Evolutionary conservation across 805 yeast genomes (phyloP).

Genomic region (Metschnikowia peoriensis): DNA sequence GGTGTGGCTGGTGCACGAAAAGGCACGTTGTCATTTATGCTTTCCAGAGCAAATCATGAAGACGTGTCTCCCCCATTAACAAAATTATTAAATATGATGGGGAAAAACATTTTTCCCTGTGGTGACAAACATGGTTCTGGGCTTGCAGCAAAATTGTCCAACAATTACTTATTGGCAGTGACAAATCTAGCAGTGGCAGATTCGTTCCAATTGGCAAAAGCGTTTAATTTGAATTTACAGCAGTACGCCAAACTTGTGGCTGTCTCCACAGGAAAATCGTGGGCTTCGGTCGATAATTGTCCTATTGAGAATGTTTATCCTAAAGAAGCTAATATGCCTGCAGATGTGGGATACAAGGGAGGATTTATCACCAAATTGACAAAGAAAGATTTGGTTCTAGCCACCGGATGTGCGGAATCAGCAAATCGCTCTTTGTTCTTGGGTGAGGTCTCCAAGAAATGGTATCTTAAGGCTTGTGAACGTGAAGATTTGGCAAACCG

Average conservation of each 20-base stretch:
- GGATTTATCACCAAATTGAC: constrained; percentile 51
- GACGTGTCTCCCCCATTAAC: constrained; percentile 32
- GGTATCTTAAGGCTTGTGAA: constrained; percentile 46
- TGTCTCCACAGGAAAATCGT: constrained; percentile 51
- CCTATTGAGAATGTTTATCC: constrained; percentile 51
- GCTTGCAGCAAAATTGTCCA: constrained; percentile 53
- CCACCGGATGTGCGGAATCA: constrained; percentile 36
- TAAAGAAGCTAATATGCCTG: constrained; percentile 39
- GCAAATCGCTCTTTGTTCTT: constrained; percentile 34
- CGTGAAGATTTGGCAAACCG: constrained; percentile 37
- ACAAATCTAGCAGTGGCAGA: constrained; percentile 55
- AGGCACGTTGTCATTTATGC: constrained; percentile 52
- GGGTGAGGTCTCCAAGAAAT: constrained; percentile 38
- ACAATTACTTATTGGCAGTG: constrained; percentile 52
- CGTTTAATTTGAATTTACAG: constrained; percentile 46
- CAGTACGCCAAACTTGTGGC: constrained; percentile 49
- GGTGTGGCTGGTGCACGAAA: constrained; percentile 55
- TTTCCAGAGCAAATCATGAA: constrained; percentile 35
- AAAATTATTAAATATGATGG: constrained; percentile 41
- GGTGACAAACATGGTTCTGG: constrained; percentile 50
- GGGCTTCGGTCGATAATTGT: constrained; percentile 55
- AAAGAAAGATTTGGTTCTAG: constrained; percentile 43
- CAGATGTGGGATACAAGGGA: constrained; percentile 44
- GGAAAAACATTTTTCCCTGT: constrained; percentile 47
- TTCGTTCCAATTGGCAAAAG: constrained; percentile 51